phyloP scores from a whole-genome alignment of 1,284 basidiomycete species.

The Mycena sp. region DNA sequence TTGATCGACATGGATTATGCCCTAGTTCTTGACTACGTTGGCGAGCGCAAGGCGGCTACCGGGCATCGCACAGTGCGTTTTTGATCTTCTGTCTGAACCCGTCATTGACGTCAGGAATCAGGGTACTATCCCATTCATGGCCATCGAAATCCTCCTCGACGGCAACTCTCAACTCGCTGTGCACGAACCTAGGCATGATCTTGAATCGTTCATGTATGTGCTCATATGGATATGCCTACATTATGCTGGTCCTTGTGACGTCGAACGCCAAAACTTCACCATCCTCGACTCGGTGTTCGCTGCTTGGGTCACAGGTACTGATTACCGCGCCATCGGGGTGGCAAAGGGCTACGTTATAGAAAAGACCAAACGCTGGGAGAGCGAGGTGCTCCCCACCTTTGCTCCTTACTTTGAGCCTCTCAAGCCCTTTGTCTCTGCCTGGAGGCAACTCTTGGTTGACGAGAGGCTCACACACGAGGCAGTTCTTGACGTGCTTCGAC shows the following conservation, averaged over 20 bases:
- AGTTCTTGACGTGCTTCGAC: constrained; percentile 16
- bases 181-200: constrained; percentile 19
- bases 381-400: neutral
- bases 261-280: constrained; percentile 16
- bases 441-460: neutral
- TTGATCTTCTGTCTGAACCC: neutral
- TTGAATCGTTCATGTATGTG: constrained; percentile 22
- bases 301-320: neutral
- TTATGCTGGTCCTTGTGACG: constrained; percentile 11
- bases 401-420: constrained; percentile 22
- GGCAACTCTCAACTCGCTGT: neutral
- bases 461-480: neutral
- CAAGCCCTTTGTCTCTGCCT: constrained; percentile 2
- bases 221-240: constrained; percentile 17
- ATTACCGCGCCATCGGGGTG: neutral
- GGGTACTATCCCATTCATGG: constrained; percentile 22
- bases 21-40: neutral
- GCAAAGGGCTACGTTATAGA: neutral
- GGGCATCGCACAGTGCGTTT: neutral
- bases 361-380: neutral
- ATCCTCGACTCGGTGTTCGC: neutral
- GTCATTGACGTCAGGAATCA: neutral
- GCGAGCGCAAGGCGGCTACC: neutral
- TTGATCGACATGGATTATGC: constrained; percentile 19
- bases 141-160: neutral